phyloP scores from a whole-genome alignment of 1,284 basidiomycete genomes.

The Coniferiporia weirii region DNA sequence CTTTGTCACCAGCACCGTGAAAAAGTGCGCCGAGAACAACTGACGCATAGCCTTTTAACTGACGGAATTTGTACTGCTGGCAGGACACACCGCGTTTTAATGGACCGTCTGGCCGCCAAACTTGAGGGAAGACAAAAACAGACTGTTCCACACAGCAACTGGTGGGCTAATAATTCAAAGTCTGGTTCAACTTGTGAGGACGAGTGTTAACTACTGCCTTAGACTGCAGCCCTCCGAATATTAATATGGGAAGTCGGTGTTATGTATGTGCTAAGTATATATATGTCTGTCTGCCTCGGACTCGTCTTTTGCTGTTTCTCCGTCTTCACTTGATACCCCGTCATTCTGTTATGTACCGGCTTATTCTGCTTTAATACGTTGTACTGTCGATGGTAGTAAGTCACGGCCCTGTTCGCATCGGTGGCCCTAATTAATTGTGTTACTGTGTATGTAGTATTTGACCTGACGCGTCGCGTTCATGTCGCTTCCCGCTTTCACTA shows the following conservation, averaged over 20 bases:
- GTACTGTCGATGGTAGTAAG: not conserved
- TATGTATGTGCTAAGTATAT: not conserved
- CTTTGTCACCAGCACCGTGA: conserved; percentile 26
- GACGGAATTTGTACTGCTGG: not conserved
- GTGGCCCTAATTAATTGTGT: too few relatives aligned
- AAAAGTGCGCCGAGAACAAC: conserved; percentile 8
- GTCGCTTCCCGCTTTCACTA: not conserved
- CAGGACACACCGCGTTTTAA: conserved; percentile 23
- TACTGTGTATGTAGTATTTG: too few relatives aligned
- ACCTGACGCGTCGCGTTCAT: not conserved
- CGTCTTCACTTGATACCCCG: not conserved
- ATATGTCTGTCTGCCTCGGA: not conserved
- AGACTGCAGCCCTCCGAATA: not conserved
- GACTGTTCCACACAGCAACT: not conserved
- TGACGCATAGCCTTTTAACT: not conserved
- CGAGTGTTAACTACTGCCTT: not conserved
- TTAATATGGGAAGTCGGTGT: not conserved
- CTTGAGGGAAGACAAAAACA: conserved; percentile 20
- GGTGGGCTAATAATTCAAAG: not conserved
- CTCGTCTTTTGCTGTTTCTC: too few relatives aligned
- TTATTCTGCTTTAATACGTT: not conserved
- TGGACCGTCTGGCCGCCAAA: conserved; percentile 25
- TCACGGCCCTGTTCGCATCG: not conserved
- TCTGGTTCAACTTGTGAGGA: not conserved
- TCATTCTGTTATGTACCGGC: not conserved